phyloP scores from a whole-genome alignment of 208 protist species.

The Endotrypanum monterogeii region DNA sequence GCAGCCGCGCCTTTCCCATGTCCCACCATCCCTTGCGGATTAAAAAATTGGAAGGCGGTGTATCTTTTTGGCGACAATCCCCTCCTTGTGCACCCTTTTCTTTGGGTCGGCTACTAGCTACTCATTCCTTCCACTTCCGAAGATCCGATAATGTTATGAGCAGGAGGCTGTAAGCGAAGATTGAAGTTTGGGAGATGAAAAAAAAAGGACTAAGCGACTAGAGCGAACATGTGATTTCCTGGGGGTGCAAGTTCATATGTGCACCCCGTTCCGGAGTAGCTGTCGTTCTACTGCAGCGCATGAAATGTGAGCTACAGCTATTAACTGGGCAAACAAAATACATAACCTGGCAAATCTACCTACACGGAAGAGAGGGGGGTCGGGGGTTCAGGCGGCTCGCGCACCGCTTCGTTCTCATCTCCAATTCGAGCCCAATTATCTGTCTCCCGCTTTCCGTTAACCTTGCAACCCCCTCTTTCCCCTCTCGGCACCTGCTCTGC shows the following conservation, averaged over 20 bases:
- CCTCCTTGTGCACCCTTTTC: not conserved
- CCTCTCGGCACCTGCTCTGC: not conserved
- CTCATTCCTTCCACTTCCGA: not conserved
- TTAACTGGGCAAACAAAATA: too few species aligned
- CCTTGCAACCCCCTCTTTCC: not conserved
- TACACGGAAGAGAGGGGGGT: not conserved
- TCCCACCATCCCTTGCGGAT: not conserved
- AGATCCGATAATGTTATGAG: too few species aligned
- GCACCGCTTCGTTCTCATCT: too few species aligned
- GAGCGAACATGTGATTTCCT: not conserved
- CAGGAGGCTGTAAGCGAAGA: not conserved
- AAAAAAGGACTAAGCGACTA: not conserved
- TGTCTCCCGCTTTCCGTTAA: too few species aligned
- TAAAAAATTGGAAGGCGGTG: not conserved
- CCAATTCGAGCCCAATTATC: too few species aligned
- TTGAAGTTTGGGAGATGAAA: not conserved
- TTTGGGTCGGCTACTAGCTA: not conserved
- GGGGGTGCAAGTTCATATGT: not conserved
- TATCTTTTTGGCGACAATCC: not conserved
- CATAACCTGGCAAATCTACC: not conserved
- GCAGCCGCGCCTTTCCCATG: not conserved
- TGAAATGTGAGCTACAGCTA: not conserved
- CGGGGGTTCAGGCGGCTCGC: too few species aligned
- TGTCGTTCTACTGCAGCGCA: not conserved
- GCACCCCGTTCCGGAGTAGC: not conserved